phyloP scores from a whole-genome alignment of 2,329 filamentous ascomycete species.

The Hymenotorrendiella dingleyae region DNA sequence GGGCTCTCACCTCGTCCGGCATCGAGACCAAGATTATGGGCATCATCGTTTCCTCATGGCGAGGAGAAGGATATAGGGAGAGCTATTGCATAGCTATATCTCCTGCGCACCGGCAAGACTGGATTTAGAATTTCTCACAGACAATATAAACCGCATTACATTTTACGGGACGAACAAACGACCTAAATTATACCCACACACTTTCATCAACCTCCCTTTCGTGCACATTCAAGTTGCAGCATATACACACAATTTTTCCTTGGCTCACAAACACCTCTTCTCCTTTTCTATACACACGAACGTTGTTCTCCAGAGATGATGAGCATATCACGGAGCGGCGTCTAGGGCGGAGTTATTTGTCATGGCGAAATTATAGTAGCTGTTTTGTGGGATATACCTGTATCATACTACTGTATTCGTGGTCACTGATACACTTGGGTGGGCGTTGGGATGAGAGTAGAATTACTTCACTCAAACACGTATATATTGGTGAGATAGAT shows the following conservation, averaged over 20 bases:
- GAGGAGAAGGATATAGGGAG: constrained; percentile 21
- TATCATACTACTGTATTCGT: constrained; percentile 4
- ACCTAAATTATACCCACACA: not conserved
- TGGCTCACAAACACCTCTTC: not conserved
- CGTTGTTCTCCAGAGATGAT: not conserved
- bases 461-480: too few relatives aligned
- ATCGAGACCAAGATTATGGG: constrained; percentile 16
- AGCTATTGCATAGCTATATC: constrained; percentile 20
- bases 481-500: not conserved
- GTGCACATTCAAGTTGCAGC: not conserved
- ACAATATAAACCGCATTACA: not conserved
- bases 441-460: not conserved
- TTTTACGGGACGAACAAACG: constrained; percentile 4
- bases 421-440: constrained; percentile 6
- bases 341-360: not conserved
- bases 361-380: not conserved
- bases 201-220: constrained; percentile 1
- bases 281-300: not conserved
- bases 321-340: not conserved
- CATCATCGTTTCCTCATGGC: constrained; percentile 5
- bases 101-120: too few relatives aligned
- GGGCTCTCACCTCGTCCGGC: constrained; percentile 25
- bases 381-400: constrained; percentile 6
- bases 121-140: too few relatives aligned
- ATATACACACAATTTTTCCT: not conserved